Evolutionary conservation across 1,284 basidiomycete genomes (phyloP), one percentile per base, ranked within the genome.

Genomic region (Pterula multifida): DNA sequence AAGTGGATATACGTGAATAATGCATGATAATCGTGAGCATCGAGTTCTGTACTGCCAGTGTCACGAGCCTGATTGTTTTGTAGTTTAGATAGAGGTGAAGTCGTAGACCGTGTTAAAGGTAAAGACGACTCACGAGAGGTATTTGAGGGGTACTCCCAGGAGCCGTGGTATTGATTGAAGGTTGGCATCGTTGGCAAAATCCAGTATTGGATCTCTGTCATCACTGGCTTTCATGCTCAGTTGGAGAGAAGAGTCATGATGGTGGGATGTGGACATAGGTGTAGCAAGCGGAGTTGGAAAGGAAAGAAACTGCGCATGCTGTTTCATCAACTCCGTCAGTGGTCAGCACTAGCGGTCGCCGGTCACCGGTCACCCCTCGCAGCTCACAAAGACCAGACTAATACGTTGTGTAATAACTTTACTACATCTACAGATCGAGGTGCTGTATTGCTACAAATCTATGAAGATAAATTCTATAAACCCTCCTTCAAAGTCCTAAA

Each of bases 1-100:
- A 75, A 11, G 82, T 80, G 3, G 85, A 84, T 51, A 93, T 87
- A 55, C 91, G 85, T 45, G 91, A 94, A 67, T 93, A 91, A 70
- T 94, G 90, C 88, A 96, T 92, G 63, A 96, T 85, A 62, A 96
- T 81, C 39, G 90, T 86, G 53, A 96, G 66, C 52, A 82, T 71
- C 13, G 90, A 90, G 68, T 97, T 98, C 71, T 98, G 93, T 49
- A 95, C 76, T 46, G 94, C 92, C 63, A 98, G 76, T 15, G 90
- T 93, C 59, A 94, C 76, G 53, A 97, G 78, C 45, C 90, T 93
- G 60, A 32, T 26, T 36, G 46, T 3, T 39, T 24, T 42, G 36
- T 42, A 47, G 50, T 35, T 39, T 21, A 39, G 51, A 32, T 32
- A 32, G 28, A 32, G 6, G 15, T 15, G 28, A 32, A 25, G 49